Evolutionary conservation across 257 asterid species (phyloP).

Genomic region (Solanum megistacrolobum): DNA sequence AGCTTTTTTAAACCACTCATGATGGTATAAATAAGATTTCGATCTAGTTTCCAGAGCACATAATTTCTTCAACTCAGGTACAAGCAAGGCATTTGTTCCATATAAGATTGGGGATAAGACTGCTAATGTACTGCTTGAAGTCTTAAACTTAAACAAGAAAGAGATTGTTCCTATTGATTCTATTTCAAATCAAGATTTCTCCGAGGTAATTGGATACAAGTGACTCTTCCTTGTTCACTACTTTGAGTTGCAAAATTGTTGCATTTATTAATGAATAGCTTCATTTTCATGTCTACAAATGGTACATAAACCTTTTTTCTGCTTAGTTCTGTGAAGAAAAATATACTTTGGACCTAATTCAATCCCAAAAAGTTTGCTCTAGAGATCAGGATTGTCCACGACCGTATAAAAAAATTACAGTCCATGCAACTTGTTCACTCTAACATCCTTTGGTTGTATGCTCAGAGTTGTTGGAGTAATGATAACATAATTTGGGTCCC

Average conservation of each 20-base stretch:
- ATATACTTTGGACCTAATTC: not conserved
- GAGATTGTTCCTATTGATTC: constrained; percentile 64
- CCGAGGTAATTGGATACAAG: constrained; percentile 47
- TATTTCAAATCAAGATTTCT: constrained; percentile 72
- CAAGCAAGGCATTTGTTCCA: constrained; percentile 53
- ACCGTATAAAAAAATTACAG: not conserved
- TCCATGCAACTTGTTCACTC: not conserved
- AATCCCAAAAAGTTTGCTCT: not conserved
- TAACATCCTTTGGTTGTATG: not conserved
- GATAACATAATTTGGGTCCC: not conserved
- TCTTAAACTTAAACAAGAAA: constrained; percentile 66
- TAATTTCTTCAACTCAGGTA: constrained; percentile 40
- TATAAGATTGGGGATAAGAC: constrained; percentile 70
- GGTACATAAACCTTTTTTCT: not conserved
- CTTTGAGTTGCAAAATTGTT: not conserved
- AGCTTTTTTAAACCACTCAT: not conserved
- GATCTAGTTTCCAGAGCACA: not conserved
- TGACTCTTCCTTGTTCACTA: not conserved
- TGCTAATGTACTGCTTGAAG: constrained; percentile 73
- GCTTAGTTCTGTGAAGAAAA: not conserved
- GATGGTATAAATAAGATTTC: not conserved
- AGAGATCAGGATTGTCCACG: not conserved
- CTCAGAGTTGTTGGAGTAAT: not conserved
- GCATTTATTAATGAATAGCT: not conserved
- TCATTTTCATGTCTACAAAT: not conserved